Evolutionary conservation across 768 basidiomycete species (phyloP).

Genomic region (Xerocomellus amylosporus): DNA sequence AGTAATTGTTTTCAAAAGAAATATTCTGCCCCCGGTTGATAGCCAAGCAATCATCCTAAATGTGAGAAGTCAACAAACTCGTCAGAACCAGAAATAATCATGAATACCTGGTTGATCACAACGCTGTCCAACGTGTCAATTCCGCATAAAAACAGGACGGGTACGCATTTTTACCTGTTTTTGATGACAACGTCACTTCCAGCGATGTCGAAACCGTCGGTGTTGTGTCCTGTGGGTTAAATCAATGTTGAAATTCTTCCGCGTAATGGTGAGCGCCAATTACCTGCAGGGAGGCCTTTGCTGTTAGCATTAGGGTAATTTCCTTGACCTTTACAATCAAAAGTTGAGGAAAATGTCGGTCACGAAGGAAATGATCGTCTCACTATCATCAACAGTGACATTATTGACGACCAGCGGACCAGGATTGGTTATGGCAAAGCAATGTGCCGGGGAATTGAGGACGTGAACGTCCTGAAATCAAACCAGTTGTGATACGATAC

Average conservation of each 20-base stretch:
- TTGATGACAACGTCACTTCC: constrained; percentile 37
- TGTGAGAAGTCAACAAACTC: not conserved
- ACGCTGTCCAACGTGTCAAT: constrained; percentile 9
- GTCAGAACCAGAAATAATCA: not conserved
- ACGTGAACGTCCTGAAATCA: constrained; percentile 33
- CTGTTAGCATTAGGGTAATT: constrained; percentile 51
- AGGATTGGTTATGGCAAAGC: constrained; percentile 30
- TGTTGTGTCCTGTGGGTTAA: constrained; percentile 40
- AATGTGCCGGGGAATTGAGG: constrained; percentile 40
- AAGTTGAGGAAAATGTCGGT: not conserved
- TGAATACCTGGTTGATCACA: constrained; percentile 27
- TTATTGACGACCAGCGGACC: constrained; percentile 40
- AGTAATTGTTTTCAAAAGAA: constrained; percentile 48
- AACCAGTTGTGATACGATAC: not conserved
- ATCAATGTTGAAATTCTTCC: not conserved
- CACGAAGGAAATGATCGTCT: constrained; percentile 11
- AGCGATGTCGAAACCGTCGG: constrained; percentile 48
- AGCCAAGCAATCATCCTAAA: constrained; percentile 62
- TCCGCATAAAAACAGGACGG: not conserved
- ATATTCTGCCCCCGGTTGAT: constrained; percentile 45
- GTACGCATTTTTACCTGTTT: constrained; percentile 11
- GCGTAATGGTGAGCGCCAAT: not conserved
- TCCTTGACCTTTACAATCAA: constrained; percentile 44
- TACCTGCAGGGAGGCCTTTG: constrained; percentile 47
- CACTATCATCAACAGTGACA: constrained; percentile 57